Evolutionary conservation across 208 protist species (phyloP), one percentile per base, ranked within the genome.

Genomic region (Vickermania spadyakhi): DNA sequence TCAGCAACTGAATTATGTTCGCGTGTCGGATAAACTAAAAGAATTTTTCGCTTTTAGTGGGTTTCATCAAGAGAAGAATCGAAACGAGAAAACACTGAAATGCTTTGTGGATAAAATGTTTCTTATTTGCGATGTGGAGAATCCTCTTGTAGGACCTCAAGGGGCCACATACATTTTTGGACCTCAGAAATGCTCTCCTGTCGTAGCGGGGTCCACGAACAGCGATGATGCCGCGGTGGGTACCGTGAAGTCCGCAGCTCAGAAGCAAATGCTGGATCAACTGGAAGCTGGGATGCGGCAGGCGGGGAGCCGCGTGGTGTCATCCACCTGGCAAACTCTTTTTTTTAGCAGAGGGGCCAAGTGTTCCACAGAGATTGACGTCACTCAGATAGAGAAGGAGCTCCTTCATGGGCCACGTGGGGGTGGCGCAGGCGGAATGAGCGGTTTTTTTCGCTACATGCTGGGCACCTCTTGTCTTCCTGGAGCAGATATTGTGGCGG

Each of bases 371-470:
- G 36, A 45, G 36, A n/a, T 18, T 18, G 36, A n/a, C 36, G 36
- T 45, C 18, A 18, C 36, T 18, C n/a, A 41, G 41, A 3, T 28
- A 1, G 5, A 58, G 41, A 27, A n/a, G 14, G 60, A 68, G 27
- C 53, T 91, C 28, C 68, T 73, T 11, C 56, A 80, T 58, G 60
- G 63, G 21, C 52, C 62, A 0, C 78, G 79, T 18, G 81, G 79
- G n/a, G 84, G 84, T 31, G 84, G 79, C 1, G 84, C 81, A 3
- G 84, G 84, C 13, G 84, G 84, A n/a, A 92, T 89, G 78, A 83
- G 78, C 41, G 81, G 84, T 13, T 86, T 87, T 52, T 87, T 89
- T 31, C 70, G 72, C 18, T 81, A 77, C 31, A 14, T 92, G 0
- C 62, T 89, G 28, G 27, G 52, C n/a, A 77, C 81, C 1, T 31